Evolutionary conservation across 2,329 filamentous ascomycete species (phyloP).

Genomic region (Trichoderma harzianum): DNA sequence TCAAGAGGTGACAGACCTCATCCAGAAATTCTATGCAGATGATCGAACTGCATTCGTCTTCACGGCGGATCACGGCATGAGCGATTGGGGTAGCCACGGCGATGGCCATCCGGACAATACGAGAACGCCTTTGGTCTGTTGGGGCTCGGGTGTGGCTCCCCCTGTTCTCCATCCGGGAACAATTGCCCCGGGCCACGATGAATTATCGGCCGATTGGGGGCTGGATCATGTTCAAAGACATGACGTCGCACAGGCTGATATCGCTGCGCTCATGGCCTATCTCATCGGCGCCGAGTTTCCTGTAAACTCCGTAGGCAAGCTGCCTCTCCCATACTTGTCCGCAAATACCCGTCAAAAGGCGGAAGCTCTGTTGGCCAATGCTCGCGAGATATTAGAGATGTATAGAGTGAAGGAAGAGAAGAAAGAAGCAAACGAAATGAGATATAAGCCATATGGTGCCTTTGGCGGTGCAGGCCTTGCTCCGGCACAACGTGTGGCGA

Average conservation of each 20-base stretch:
- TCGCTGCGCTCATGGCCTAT: conserved; percentile 94
- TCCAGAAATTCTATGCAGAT: conserved; percentile 81
- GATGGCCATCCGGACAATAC: conserved; percentile 98
- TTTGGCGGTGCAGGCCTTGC: conserved; percentile 63
- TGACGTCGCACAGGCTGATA: conserved; percentile 90
- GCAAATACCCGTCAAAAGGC: conserved; percentile 74
- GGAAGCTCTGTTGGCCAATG: conserved; percentile 78
- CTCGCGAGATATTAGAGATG: conserved; percentile 87
- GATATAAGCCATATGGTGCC: conserved; percentile 71
- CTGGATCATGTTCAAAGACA: conserved; percentile 77
- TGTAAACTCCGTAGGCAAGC: conserved; percentile 91
- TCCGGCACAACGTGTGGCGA: conserved; percentile 62
- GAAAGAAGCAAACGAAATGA: conserved; percentile 72
- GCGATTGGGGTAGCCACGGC: conserved; percentile 97
- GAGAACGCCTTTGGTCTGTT: conserved; percentile 84
- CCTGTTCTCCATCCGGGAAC: conserved; percentile 57
- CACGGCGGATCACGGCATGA: conserved; percentile 98
- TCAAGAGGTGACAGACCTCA: conserved; percentile 73
- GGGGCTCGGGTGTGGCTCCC: conserved; percentile 85
- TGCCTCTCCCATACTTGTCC: conserved; percentile 79
- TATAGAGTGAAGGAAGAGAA: conserved; percentile 88
- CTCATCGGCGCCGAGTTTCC: conserved; percentile 84
- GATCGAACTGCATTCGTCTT: conserved; percentile 92
- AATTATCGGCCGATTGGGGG: conserved; percentile 86
- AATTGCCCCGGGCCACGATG: conserved; percentile 78